Evolutionary conservation across 2,329 filamentous ascomycete genomes (phyloP), one percentile per base, ranked within the genome.

Genomic region (Colletotrichum tamarilloi): DNA sequence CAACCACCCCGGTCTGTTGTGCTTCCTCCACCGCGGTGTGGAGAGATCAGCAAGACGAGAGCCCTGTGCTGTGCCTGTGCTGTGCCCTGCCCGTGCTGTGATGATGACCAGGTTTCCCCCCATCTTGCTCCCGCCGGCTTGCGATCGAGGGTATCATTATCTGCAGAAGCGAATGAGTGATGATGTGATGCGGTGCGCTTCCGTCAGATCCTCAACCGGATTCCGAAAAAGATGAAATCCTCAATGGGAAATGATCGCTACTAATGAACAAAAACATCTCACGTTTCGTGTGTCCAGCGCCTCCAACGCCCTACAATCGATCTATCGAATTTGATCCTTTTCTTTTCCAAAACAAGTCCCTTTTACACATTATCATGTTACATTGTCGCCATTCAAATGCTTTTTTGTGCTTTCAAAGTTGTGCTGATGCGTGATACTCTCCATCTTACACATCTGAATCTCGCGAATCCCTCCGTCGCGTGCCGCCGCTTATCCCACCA

Each of bases 31-130:
- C 14, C 60, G 42, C 38, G 16, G 68, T 62, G 68, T 52, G 52
- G 57, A 62, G 62, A 14, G 64, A 68, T 68, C 58, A 38, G 24
- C 68, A 53, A 16, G 59, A 68, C 57, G 52, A 16, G 38, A 72
- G 68, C 28, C 38, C 64, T 52, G 68, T 72, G 68, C 64, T 62
- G 38, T 9, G 30, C 32, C 64, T 52, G 68, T 72, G 68, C 68
- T 62, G 38, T 9, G 30, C 32, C 14, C 56, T 19, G 38, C 38
- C 64, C 32, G 68, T 72, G 68, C 68, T 62, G 38, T 9, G 24
- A 46, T 63, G 58, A 26, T 28, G 28, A 63, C 42, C 46, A 26
- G 60, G 46, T 63, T 49, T 49, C 42, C 42, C 42, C 42, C 28
- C 35, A n/a, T 42, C 55, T 24, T 42, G 49, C 8, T 28, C 6